Conservation (phyloP, 768 basidiomycete species). For the Tylopilus vinaceipallidus region DNA sequence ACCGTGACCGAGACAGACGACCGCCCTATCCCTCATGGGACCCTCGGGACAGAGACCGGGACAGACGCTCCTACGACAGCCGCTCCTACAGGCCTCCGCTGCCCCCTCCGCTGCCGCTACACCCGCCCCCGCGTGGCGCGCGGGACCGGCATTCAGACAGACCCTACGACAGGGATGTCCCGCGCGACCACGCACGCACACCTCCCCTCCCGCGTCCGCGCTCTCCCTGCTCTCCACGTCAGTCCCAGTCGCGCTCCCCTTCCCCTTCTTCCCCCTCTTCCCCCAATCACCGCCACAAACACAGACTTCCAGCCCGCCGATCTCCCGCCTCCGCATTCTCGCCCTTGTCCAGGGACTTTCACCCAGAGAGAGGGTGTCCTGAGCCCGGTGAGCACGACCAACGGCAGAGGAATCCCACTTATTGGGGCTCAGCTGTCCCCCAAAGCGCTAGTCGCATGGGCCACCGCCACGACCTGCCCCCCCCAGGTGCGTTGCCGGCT, state of each 20-base stretch:
- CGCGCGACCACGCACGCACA: conserved; percentile 21
- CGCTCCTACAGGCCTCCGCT: conserved; percentile 20
- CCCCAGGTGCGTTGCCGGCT: conserved; percentile 8
- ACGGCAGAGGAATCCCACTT: conserved; percentile 30
- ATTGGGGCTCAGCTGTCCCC: conserved; percentile 11
- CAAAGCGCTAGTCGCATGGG: conserved; percentile 11
- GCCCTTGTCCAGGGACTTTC: conserved; percentile 37
- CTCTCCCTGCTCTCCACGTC: conserved; percentile 22
- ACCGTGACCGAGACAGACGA: conserved; percentile 27
- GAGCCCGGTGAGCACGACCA: conserved; percentile 36
- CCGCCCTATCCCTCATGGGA: conserved; percentile 19
- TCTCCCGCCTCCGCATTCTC: conserved; percentile 38
- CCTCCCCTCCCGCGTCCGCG: conserved; percentile 23
- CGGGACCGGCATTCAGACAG: conserved; percentile 29
- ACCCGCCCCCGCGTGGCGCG: conserved; percentile 13
- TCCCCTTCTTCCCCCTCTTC: conserved; percentile 39
- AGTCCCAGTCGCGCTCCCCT: conserved; percentile 40
- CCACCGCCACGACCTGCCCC: conserved; percentile 5
- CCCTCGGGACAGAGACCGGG: conserved; percentile 24
- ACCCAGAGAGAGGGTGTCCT: conserved; percentile 34
- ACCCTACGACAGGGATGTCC: conserved; percentile 19
- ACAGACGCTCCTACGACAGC: conserved; percentile 19
- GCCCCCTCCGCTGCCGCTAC: conserved; percentile 1
- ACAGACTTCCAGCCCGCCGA: conserved; percentile 36
- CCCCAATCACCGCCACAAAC: conserved; percentile 32